Conservation (phyloP, 2,329 filamentous ascomycete species). For the Fusarium agapanthi region DNA sequence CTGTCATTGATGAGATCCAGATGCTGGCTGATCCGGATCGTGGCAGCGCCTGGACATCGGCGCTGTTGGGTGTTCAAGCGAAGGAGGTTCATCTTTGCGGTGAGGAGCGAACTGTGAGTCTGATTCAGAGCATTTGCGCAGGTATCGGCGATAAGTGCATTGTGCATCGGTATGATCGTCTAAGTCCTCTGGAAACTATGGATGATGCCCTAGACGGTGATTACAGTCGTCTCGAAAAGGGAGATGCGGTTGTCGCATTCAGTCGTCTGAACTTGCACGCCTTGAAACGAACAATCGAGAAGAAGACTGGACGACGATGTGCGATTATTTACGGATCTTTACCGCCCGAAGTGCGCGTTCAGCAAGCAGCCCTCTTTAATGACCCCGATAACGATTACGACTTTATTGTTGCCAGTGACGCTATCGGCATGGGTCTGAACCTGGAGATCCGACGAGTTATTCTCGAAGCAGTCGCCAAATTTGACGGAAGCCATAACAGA, state of each 20-base stretch:
- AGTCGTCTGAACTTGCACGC: conserved; percentile 83
- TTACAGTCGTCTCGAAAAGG: conserved; percentile 77
- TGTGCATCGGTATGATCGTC: conserved; percentile 82
- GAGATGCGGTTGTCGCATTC: conserved; percentile 90
- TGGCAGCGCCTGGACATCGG: conserved; percentile 95
- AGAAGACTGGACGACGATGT: conserved; percentile 77
- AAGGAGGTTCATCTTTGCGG: conserved; percentile 94
- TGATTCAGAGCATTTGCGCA: conserved; percentile 81
- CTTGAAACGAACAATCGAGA: conserved; percentile 81
- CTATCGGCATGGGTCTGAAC: conserved; percentile 97
- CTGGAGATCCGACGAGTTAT: conserved; percentile 90
- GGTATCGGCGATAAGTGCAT: conserved; percentile 83
- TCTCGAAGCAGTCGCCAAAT: conserved; percentile 82
- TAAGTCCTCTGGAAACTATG: conserved; percentile 80
- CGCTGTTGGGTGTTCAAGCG: conserved; percentile 85
- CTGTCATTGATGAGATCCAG: conserved; percentile 98
- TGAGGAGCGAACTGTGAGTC: conserved; percentile 80
- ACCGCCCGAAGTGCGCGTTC: conserved; percentile 89
- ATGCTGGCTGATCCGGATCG: conserved; percentile 86
- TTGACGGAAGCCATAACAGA: conserved; percentile 66
- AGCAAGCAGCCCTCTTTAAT: conserved; percentile 94
- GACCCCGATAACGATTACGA: conserved; percentile 96
- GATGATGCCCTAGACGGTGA: conserved; percentile 68
- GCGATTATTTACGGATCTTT: conserved; percentile 93
- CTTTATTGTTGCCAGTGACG: conserved; percentile 91